phyloP scores from a whole-genome alignment of 345 rosid species.

The Salix caprea region DNA sequence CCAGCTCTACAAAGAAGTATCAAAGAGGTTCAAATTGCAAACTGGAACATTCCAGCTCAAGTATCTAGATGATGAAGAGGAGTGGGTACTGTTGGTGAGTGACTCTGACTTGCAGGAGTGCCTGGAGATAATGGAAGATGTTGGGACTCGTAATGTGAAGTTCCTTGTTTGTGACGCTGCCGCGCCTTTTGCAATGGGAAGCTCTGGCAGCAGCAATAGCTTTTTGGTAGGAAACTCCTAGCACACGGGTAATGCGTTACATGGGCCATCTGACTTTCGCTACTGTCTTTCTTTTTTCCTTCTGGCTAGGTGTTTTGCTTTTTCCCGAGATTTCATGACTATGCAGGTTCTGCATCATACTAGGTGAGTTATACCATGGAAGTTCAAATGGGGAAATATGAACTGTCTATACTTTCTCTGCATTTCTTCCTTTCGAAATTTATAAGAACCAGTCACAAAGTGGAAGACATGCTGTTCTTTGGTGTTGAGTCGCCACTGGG shows the following conservation, averaged over 20 bases:
- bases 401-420: not conserved
- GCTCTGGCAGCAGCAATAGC: conserved; percentile 65
- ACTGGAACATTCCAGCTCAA: conserved; percentile 69
- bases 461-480: not conserved
- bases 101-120: conserved; percentile 86
- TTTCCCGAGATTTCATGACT: not conserved
- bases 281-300: not conserved
- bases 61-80: conserved; percentile 85
- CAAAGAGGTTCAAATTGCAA: conserved; percentile 64
- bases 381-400: not conserved
- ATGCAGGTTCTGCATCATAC: not conserved
- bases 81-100: conserved; percentile 74
- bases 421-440: not conserved
- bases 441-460: too few relatives aligned
- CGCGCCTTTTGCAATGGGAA: conserved; percentile 38
- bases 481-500: too few relatives aligned
- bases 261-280: not conserved
- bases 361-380: not conserved
- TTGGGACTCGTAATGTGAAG: conserved; percentile 56
- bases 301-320: too few relatives aligned
- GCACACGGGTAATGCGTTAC: not conserved
- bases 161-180: conserved; percentile 67
- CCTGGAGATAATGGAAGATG: conserved; percentile 56
- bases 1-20: conserved; percentile 72
- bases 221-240: conserved; percentile 36